Evolutionary conservation across 306 rosid species (phyloP).

Genomic region (Bauhinia variegata): DNA sequence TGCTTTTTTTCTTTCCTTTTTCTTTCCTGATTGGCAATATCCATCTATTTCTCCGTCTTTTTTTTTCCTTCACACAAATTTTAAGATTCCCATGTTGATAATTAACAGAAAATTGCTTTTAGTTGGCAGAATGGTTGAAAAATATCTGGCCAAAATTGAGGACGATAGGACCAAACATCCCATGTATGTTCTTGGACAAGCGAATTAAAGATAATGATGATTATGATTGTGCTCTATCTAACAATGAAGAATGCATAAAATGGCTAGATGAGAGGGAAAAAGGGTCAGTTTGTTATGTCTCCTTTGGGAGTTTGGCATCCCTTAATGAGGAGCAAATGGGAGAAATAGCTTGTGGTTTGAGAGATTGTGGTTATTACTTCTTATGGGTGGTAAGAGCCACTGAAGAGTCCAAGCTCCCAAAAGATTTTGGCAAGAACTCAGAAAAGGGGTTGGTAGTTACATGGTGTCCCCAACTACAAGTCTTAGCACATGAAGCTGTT

Average conservation of each 20-base stretch:
- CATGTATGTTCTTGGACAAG: constrained; percentile 27
- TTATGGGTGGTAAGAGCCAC: not conserved
- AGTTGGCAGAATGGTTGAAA: constrained; percentile 10
- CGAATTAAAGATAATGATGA: constrained; percentile 1
- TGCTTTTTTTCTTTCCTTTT: no score
- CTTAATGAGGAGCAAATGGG: not conserved
- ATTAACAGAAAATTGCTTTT: no score
- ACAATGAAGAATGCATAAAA: constrained; percentile 16
- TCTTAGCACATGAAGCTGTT: no score
- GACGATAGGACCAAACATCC: constrained; percentile 34
- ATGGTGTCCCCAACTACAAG: no score
- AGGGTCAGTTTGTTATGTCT: constrained; percentile 8
- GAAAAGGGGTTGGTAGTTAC: no score
- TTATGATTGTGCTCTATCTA: not conserved
- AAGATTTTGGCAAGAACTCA: constrained; percentile 28
- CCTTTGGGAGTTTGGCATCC: constrained; percentile 12
- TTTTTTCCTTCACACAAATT: no score
- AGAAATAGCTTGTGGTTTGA: constrained; percentile 17
- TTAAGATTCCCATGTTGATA: no score
- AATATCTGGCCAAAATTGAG: constrained; percentile 31
- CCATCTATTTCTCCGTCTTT: no score
- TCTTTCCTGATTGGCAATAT: no score
- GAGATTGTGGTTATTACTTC: not conserved
- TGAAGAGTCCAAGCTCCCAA: constrained; percentile 26
- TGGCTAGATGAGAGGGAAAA: not conserved